Evolutionary conservation across 2,329 filamentous ascomycete genomes (phyloP).

Genomic region (Daldinia eschscholtzii): DNA sequence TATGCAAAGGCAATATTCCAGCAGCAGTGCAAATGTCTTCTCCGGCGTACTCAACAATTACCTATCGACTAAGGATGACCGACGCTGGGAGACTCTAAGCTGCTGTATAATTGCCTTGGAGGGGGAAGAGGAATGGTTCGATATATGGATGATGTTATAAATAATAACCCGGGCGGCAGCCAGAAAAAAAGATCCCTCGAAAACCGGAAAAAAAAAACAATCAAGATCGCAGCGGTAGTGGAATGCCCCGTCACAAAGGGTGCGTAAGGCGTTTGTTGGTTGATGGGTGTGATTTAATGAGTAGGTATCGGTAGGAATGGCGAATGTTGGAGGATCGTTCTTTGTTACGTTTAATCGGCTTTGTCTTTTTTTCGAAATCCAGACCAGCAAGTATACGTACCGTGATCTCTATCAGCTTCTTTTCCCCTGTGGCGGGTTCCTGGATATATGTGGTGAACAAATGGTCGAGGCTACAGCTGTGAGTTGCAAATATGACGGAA

Average conservation of each 20-base stretch:
- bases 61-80: constrained; percentile 21
- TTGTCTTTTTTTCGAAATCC: constrained; percentile 28
- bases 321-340: constrained; percentile 18
- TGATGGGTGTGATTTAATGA: constrained; percentile 16
- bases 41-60: constrained; percentile 28
- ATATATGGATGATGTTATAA: constrained; percentile 8
- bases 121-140: not conserved
- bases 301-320: constrained; percentile 23
- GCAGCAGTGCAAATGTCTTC: constrained; percentile 53
- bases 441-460: constrained; percentile 26
- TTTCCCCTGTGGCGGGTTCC: constrained; percentile 18
- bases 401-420: constrained; percentile 19
- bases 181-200: constrained; percentile 5
- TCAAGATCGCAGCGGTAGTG: not conserved
- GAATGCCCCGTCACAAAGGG: constrained; percentile 34
- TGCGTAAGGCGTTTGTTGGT: constrained; percentile 25
- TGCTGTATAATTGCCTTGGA: constrained; percentile 8
- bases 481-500: constrained; percentile 38
- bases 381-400: constrained; percentile 35
- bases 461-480: constrained; percentile 30
- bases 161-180: not conserved
- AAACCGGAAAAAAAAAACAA: not conserved
- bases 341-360: constrained; percentile 41
- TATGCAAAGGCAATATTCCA: constrained; percentile 58
- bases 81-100: constrained; percentile 10